These are phyloP conservation scores for Neurospora africana DNA, from an alignment of 495 filamentous ascomycete genomes.

Conservation along the genomic window DNA sequence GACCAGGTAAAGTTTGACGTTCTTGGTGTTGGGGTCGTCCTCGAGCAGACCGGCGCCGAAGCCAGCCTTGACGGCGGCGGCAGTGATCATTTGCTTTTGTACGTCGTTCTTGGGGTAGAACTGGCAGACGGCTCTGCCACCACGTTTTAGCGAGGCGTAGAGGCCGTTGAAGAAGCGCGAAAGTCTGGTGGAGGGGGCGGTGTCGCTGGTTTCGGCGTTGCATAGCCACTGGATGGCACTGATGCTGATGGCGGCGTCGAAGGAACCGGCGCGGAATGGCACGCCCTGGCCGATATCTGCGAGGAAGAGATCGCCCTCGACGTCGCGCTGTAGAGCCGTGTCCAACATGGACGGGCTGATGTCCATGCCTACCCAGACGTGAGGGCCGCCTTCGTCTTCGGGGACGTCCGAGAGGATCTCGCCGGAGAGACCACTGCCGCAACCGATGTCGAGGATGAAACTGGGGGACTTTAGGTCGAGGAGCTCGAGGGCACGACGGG, in stretches of 20 bases:
- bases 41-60: slow-evolving; percentile 93
- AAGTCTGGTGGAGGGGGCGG: slow-evolving; percentile 63
- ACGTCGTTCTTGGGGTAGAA: slow-evolving; percentile 95
- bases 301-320: slow-evolving; percentile 83
- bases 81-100: slow-evolving; percentile 83
- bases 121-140: slow-evolving; percentile 87
- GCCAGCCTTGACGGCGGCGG: slow-evolving; percentile 80
- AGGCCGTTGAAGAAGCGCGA: slow-evolving; percentile 85
- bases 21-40: slow-evolving; percentile 94
- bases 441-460: slow-evolving; percentile 88
- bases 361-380: slow-evolving; percentile 93
- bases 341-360: slow-evolving; percentile 89
- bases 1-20: slow-evolving; percentile 86
- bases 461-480: slow-evolving; percentile 72
- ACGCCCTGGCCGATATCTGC: slow-evolving; percentile 93
- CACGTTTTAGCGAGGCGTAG: slow-evolving; percentile 71
- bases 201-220: slow-evolving; percentile 82
- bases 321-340: slow-evolving; percentile 79
- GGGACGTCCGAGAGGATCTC: slow-evolving; percentile 69
- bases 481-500: slow-evolving; percentile 79
- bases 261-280: slow-evolving; percentile 83
- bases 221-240: slow-evolving; percentile 96
- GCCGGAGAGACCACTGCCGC: slow-evolving; percentile 88
- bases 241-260: slow-evolving; percentile 92
- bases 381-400: slow-evolving; percentile 64